These are phyloP conservation scores for Jacaranda copaia DNA, from an alignment of 257 asterid genomes.

Conservation along the genomic window DNA sequence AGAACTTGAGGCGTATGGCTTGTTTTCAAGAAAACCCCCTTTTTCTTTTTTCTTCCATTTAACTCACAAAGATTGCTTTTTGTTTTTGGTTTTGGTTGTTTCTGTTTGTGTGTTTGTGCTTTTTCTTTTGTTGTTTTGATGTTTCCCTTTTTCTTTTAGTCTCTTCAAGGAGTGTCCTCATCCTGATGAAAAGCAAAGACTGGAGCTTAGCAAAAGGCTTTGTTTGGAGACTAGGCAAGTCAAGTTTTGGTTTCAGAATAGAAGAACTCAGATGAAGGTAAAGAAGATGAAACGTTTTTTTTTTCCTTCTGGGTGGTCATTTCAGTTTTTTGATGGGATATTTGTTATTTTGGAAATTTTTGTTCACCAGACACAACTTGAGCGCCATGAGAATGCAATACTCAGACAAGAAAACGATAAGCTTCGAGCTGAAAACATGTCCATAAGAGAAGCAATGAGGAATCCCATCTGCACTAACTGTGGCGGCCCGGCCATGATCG, in stretches of 20 bases:
- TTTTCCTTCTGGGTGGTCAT: neutral
- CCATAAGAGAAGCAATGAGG: constrained; percentile 60
- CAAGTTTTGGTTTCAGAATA: constrained; percentile 94
- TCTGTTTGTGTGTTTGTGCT: neutral
- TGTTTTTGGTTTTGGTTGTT: neutral
- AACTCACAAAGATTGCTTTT: neutral
- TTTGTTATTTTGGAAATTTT: neutral
- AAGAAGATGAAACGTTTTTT: neutral
- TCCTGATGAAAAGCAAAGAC: constrained; percentile 94
- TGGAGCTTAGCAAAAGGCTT: constrained; percentile 89
- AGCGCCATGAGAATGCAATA: constrained; percentile 62
- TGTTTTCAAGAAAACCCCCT: constrained; percentile 8
- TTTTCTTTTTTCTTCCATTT: neutral
- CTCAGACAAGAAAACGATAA: constrained; percentile 69
- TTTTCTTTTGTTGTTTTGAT: constrained; percentile 4
- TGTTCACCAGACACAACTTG: constrained; percentile 55
- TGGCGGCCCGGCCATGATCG: constrained; percentile 64
- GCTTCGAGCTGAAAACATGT: constrained; percentile 64
- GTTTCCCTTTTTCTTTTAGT: constrained; percentile 37
- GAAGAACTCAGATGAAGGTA: constrained; percentile 98
- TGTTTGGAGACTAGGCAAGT: constrained; percentile 84
- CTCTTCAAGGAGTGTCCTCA: constrained; percentile 98
- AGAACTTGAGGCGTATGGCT: constrained; percentile 82
- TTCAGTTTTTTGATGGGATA: neutral
- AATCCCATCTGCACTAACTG: constrained; percentile 68